Evolutionary conservation across 345 rosid species (phyloP).

Genomic region (Kernera saxatilis): DNA sequence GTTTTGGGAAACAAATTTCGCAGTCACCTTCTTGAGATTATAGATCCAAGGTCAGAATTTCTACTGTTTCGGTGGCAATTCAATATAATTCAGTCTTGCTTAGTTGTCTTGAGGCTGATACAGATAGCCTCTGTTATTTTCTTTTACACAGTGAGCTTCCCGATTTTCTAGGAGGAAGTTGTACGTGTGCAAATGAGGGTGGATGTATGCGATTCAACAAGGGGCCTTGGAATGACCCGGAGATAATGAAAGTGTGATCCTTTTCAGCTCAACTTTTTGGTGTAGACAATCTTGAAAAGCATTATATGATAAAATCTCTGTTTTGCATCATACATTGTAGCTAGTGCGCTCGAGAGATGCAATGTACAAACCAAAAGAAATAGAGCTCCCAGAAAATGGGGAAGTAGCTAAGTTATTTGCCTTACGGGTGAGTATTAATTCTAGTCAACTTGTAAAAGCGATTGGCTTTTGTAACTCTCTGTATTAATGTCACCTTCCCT

Average conservation of each 20-base stretch:
- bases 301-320: constrained; percentile 12
- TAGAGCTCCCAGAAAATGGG: constrained; percentile 45
- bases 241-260: constrained; percentile 71
- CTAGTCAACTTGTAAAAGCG: background rate
- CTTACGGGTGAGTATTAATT: constrained; percentile 44
- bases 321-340: constrained; percentile 39
- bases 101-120: constrained; percentile 6
- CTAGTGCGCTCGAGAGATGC: constrained; percentile 59
- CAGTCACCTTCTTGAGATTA: constrained; percentile 63
- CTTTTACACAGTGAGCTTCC: constrained; percentile 74
- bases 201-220: constrained; percentile 79
- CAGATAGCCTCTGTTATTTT: background rate
- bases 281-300: background rate
- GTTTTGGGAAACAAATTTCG: constrained; percentile 80
- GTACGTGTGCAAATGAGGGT: constrained; percentile 71
- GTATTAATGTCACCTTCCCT: background rate
- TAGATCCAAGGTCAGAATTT: constrained; percentile 64
- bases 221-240: constrained; percentile 92
- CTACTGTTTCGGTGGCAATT: too few species aligned
- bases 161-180: constrained; percentile 88
- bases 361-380: constrained; percentile 44
- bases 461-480: background rate
- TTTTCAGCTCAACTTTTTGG: background rate
- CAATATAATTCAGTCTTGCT: background rate
- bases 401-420: constrained; percentile 46